Percentiles rank a stretch among this genome's conserved stretches.
These are phyloP conservation scores for Yarrowia alimentaria DNA, from an alignment of 805 yeast genomes.

Conservation along the genomic window DNA sequence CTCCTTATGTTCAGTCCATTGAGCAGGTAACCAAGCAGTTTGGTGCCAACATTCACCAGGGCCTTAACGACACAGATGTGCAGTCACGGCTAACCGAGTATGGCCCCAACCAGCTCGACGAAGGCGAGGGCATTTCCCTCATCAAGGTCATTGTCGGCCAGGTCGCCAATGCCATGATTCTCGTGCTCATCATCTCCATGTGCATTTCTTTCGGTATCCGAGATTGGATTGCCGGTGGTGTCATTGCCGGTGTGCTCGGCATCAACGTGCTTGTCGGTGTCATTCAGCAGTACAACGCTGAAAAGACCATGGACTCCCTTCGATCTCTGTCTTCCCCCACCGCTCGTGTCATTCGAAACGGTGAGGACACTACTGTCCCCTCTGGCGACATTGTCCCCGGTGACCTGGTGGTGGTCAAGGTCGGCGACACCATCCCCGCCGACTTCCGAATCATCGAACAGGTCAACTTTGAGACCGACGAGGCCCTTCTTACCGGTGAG, in stretches of 20 bases:
- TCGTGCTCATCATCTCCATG: slow-evolving; percentile 68
- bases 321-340: slow-evolving; percentile 66
- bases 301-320: slow-evolving; percentile 74
- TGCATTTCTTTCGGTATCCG: slow-evolving; percentile 66
- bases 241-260: slow-evolving; percentile 63
- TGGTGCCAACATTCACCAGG: slow-evolving; percentile 48
- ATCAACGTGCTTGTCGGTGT: slow-evolving; percentile 67
- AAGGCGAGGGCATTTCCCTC: slow-evolving; percentile 54
- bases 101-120: slow-evolving; percentile 65
- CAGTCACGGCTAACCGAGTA: slow-evolving; percentile 37
- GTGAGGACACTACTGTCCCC: slow-evolving; percentile 54
- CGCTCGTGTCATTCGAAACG: slow-evolving; percentile 64
- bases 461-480: slow-evolving; percentile 69
- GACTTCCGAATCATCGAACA: slow-evolving; percentile 59
- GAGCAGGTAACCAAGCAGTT: slow-evolving; percentile 43
- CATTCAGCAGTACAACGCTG: slow-evolving; percentile 70
- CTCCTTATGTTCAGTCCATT: slow-evolving; percentile 38
- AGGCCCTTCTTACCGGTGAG: slow-evolving; percentile 65
- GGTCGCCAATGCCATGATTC: slow-evolving; percentile 72
- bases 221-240: slow-evolving; percentile 84
- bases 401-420: slow-evolving; percentile 59
- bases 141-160: slow-evolving; percentile 61
- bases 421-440: slow-evolving; percentile 77
- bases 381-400: slow-evolving; percentile 72
- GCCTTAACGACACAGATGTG: slow-evolving; percentile 46